Base-by-base conservation (phyloP, 2,329 filamentous ascomycete species). In the Lachnellula suecica region DNA sequence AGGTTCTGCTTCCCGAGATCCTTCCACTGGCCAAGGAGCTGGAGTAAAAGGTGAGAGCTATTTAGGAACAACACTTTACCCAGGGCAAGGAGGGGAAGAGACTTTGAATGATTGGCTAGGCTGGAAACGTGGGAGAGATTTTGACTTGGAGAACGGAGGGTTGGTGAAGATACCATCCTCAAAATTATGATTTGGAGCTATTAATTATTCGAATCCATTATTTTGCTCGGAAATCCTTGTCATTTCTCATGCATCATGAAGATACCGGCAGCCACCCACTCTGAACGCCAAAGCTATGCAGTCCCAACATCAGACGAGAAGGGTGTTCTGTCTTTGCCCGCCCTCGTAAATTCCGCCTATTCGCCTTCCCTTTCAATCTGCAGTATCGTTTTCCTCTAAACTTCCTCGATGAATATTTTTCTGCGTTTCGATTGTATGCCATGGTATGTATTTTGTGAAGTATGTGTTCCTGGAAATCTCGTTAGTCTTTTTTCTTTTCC, bases 31-130 rank as follows among this genome's bases (percentile, higher is more conserved):
- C 0, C 86, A 89, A 67, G 87, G 87, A 0, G 70, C 72, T 4
- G 87, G 87, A 0, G 76, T 86, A 0, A 70, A 83, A 45, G 89
- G 88, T 0, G 75, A 75, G 46, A 88, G 88, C 1, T 96, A 93
- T 76, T 70, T 62, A 1, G 83, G 81, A 17, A 71, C 70, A 20
- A 70, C 78, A 0, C 68, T 97, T 50, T 68, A 68, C 4, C 82
- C 89, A 1, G 89, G 91, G 0, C 72, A 84, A 22, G 89, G 88
- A 4, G 91, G 90, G 1, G 85, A 91, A 67, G 81, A 84, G 47
- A 78, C 80, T 4, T 67, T 97, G 56, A 72, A 71, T 46, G 68
- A 78, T 45, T 97, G 93, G 93, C 75, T 87, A 60, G 89, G 90
- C 0, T 95, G 91, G 90, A 78, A 74, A 54, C 80, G 75, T 62